Conservation (phyloP, 169 alveolate genomes). For the Plasmodium vivax region DNA sequence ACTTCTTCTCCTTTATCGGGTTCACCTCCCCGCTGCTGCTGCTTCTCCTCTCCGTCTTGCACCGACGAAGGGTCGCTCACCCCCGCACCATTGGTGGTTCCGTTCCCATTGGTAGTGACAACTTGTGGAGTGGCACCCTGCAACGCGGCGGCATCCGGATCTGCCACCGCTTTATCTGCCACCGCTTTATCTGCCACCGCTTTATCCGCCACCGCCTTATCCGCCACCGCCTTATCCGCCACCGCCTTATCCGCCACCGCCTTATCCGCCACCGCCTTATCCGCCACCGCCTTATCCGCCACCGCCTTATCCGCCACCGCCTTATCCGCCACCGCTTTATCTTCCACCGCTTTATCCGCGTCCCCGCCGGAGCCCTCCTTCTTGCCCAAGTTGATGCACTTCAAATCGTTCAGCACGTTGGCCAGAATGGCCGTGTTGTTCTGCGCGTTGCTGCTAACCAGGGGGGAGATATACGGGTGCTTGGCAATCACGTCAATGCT, state of each 20-base stretch:
- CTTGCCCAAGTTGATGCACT: conserved; percentile 29
- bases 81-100: background rate
- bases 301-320: background rate
- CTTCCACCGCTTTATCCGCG: background rate
- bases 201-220: no score
- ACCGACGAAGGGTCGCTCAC: background rate
- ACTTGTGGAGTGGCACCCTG: background rate
- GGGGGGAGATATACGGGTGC: conserved; percentile 64
- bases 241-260: background rate
- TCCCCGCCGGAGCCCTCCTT: conserved; percentile 5
- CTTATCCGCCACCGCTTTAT: background rate
- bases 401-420: conserved; percentile 42
- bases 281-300: background rate
- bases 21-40: background rate
- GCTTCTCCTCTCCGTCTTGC: background rate
- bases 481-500: conserved; percentile 49
- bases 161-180: background rate
- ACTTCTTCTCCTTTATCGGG: background rate
- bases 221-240: background rate
- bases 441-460: conserved; percentile 9
- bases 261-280: background rate
- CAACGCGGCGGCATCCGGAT: background rate
- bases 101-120: background rate
- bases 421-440: conserved; percentile 4
- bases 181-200: background rate